Evolutionary conservation across 345 rosid genomes (phyloP).

Genomic region (Eucalyptus fibrosa): DNA sequence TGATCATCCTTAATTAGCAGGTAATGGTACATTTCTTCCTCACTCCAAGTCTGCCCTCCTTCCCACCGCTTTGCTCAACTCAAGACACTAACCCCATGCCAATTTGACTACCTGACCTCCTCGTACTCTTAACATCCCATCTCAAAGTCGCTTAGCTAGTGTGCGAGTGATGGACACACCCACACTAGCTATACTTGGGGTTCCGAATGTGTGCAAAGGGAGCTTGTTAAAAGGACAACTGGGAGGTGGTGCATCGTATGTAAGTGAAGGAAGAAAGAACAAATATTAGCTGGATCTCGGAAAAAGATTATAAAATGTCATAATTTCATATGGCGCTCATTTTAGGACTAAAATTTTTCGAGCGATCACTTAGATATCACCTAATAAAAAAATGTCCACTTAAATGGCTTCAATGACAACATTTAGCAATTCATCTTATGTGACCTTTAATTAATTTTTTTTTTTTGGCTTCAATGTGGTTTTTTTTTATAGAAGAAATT

Average conservation of each 20-base stretch:
- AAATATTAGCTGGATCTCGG: too few species aligned
- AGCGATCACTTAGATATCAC: neutral
- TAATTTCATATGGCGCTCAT: fast-evolving
- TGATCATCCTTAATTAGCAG: too few species aligned
- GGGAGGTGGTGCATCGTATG: neutral
- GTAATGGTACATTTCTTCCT: too few species aligned
- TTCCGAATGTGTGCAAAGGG: neutral
- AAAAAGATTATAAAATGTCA: fast-evolving
- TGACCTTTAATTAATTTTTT: neutral
- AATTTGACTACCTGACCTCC: too few species aligned
- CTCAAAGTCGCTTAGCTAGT: too few species aligned
- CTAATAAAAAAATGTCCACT: neutral
- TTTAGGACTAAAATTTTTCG: fast-evolving
- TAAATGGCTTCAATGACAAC: neutral
- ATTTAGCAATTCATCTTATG: neutral
- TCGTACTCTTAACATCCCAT: too few species aligned
- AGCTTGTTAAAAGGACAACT: neutral
- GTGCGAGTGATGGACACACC: too few species aligned
- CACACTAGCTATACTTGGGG: neutral
- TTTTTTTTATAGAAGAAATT: neutral
- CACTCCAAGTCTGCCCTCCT: too few species aligned
- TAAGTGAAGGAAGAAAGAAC: neutral
- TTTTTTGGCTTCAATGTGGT: neutral
- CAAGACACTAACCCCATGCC: too few species aligned
- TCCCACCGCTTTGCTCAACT: too few species aligned